phyloP scores from a whole-genome alignment of 805 yeast species.

The Candida cerambycidarum region DNA sequence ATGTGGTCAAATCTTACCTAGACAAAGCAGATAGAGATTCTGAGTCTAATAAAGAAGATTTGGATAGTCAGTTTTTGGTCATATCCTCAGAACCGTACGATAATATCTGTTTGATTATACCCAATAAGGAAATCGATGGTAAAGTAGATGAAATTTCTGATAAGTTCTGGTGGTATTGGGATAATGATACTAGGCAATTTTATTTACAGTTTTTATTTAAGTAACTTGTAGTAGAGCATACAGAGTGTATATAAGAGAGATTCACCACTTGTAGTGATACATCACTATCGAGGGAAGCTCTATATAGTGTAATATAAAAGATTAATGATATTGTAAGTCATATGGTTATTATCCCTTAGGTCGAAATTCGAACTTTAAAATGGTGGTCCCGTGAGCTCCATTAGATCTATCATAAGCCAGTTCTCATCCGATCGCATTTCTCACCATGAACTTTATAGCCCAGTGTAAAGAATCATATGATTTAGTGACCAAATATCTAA shows the following conservation, averaged over 20 bases:
- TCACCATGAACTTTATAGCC: constrained; percentile 13
- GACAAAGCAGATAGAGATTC: constrained; percentile 13
- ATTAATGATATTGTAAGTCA: too few species aligned
- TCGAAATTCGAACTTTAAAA: too few species aligned
- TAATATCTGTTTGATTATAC: constrained; percentile 72
- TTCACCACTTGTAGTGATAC: too few species aligned
- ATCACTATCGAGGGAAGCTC: too few species aligned
- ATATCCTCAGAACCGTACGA: constrained; percentile 91
- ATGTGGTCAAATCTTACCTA: constrained; percentile 26
- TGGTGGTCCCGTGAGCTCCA: too few species aligned
- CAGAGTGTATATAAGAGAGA: too few species aligned
- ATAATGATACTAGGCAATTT: constrained; percentile 63
- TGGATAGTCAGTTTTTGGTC: constrained; percentile 60
- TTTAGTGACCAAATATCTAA: constrained; percentile 30
- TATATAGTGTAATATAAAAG: not conserved
- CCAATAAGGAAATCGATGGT: constrained; percentile 52
- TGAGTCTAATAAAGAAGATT: not conserved
- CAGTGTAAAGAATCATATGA: constrained; percentile 33
- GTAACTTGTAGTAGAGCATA: not conserved
- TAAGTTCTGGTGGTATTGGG: constrained; percentile 70
- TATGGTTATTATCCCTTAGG: too few species aligned
- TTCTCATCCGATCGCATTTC: constrained; percentile 1
- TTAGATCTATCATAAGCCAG: too few species aligned
- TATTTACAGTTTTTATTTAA: constrained; percentile 57
- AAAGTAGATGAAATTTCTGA: constrained; percentile 27